These are phyloP conservation scores for Pseudotulostoma volvatum DNA, from an alignment of 495 filamentous ascomycete species.

Conservation along the genomic window DNA sequence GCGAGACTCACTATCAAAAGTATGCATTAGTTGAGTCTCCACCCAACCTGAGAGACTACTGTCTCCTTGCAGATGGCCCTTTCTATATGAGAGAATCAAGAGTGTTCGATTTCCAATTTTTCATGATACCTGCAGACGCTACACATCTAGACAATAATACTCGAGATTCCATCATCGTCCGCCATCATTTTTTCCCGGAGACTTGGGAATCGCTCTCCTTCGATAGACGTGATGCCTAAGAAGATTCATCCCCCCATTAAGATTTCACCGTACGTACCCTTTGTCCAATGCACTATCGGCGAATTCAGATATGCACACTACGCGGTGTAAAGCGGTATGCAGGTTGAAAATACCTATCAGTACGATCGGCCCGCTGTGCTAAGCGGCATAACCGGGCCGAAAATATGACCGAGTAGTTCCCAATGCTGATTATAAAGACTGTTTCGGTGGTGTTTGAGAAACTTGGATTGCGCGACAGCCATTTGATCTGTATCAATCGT, in stretches of 20 bases:
- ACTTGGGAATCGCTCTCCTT: no score
- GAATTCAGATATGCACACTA: constrained; percentile 54
- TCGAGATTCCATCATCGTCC: no score
- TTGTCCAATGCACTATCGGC: constrained; percentile 76
- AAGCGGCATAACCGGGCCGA: constrained; percentile 72
- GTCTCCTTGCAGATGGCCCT: no score
- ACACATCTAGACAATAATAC: no score
- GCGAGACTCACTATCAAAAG: no score
- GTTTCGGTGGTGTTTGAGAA: constrained; percentile 70
- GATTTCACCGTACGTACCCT: constrained; percentile 83
- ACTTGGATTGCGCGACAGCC: constrained; percentile 53
- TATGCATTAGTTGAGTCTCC: no score
- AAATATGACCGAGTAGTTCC: constrained; percentile 86
- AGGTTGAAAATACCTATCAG: constrained; percentile 79
- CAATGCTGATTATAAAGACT: constrained; percentile 82
- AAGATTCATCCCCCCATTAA: constrained; percentile 57
- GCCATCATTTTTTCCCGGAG: no score
- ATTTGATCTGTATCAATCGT: constrained; percentile 90
- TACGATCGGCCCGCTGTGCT: constrained; percentile 69
- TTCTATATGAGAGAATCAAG: no score
- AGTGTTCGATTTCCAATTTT: no score
- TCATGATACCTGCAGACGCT: no score
- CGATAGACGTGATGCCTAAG: background rate
- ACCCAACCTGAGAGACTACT: no score
- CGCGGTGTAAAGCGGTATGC: constrained; percentile 72